Base-by-base conservation (phyloP, 306 rosid genomes). In the Dryas alaskensis region DNA sequence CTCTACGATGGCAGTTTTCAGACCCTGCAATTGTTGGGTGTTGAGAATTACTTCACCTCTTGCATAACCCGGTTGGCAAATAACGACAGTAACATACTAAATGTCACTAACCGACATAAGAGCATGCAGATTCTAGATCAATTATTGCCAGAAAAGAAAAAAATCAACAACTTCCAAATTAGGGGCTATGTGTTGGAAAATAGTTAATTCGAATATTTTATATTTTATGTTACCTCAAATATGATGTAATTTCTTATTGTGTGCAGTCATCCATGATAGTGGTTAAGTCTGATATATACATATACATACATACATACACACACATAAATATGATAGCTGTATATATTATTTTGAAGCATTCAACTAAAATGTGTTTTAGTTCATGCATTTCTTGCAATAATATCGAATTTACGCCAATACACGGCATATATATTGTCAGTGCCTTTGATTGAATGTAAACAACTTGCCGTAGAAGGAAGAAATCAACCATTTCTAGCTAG, bases 1-100 rank as follows among this genome's bases (percentile, higher is more conserved):
- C 80, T 94, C 98, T 5, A 94, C 88, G 13, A 94, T 80, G 39
- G 90, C 98, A 60, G 97, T 94, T 92, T 94, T 94, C 82, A 92
- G 78, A 73, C 98, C 98, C 97, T 94, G 95, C 66, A 82, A 66
- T 50, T 64, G 73, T 72, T 14, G 6, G 37, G 37, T n/a, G 4
- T 79, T 48, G 8, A 54, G 63, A 62, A 62, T 59, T 31, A 31
- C 37, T 31, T 31, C 37, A 31, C 37, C 37, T 31, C 37, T 31
- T 31, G 3, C 37, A 2, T 31, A 31, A 31, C 37, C 37, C 37
- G 37, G 37, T 31, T 31, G 3, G 37, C 37, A 31, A 31, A 31
- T 31, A 31, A 31, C 37, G 37, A 31, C 37, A 31, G 46, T 44
- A 6, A 12, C 11, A 31, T 37, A 60, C 66, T 61, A 40, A 39